Percentiles rank a stretch among this genome's conserved stretches.
Evolutionary conservation across 805 yeast species (phyloP).

Genomic region (Isabelozyma heimii): DNA sequence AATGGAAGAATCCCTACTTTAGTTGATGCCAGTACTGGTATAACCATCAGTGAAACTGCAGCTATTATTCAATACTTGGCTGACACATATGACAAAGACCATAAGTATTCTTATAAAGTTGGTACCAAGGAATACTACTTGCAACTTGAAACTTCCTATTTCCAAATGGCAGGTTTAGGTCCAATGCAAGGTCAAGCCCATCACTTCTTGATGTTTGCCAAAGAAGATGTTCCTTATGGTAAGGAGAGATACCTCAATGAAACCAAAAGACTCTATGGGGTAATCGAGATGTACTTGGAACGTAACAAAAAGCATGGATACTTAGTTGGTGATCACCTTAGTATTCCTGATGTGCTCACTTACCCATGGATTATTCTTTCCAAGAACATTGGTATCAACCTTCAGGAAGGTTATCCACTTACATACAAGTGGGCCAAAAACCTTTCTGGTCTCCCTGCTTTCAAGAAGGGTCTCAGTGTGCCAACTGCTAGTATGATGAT

Average conservation of each 20-base stretch:
- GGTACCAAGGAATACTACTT: constrained; percentile 47
- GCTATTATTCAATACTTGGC: constrained; percentile 60
- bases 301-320: constrained; percentile 39
- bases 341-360: constrained; percentile 56
- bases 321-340: constrained; percentile 57
- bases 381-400: constrained; percentile 22
- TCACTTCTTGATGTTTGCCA: constrained; percentile 45
- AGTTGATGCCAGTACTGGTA: constrained; percentile 40
- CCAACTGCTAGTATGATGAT: neutral
- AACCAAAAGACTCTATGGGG: constrained; percentile 52
- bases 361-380: constrained; percentile 42
- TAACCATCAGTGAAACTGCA: constrained; percentile 54
- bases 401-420: constrained; percentile 34
- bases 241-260: constrained; percentile 51
- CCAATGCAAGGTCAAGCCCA: constrained; percentile 64
- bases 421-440: constrained; percentile 39
- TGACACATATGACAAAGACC: constrained; percentile 57
- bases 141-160: constrained; percentile 51
- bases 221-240: constrained; percentile 54
- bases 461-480: constrained; percentile 22
- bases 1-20: constrained; percentile 65
- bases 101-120: constrained; percentile 39
- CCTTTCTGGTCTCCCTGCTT: constrained; percentile 29
- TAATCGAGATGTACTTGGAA: constrained; percentile 48
- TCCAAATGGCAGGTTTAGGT: constrained; percentile 58